A percentile compares a stretch with the other conserved stretches of the same genome.
Evolutionary conservation across 768 basidiomycete species (phyloP).

Genomic region (Lactarius pseudohatsudake): DNA sequence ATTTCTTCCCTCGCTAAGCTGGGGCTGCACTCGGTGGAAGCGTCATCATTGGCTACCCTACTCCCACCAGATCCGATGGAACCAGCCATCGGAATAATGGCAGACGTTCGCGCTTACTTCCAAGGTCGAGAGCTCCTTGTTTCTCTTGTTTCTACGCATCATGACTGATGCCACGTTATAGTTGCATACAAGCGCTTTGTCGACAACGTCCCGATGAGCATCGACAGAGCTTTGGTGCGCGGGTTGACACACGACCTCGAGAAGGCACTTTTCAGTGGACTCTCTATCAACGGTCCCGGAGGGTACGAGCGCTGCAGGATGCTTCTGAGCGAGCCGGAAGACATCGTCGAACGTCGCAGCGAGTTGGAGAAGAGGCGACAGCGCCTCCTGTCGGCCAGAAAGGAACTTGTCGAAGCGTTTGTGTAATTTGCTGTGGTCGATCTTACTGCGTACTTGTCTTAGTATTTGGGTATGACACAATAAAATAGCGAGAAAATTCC

Average conservation of each 20-base stretch:
- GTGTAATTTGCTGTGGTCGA: background rate
- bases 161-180: slow-evolving; percentile 20
- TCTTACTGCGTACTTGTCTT: background rate
- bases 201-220: slow-evolving; percentile 56
- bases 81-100: slow-evolving; percentile 62
- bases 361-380: slow-evolving; percentile 52
- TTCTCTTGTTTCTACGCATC: background rate
- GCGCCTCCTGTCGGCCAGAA: slow-evolving; percentile 45
- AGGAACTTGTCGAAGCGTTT: slow-evolving; percentile 37
- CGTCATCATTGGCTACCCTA: slow-evolving; percentile 47
- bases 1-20: slow-evolving; percentile 41
- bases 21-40: slow-evolving; percentile 41
- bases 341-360: slow-evolving; percentile 43
- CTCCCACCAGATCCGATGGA: slow-evolving; percentile 54
- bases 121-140: slow-evolving; percentile 49
- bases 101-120: slow-evolving; percentile 69
- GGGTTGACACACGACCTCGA: slow-evolving; percentile 46
- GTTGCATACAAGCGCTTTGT: slow-evolving; percentile 61
- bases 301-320: slow-evolving; percentile 46
- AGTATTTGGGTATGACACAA: background rate
- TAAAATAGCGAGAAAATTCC: background rate
- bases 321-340: slow-evolving; percentile 50
- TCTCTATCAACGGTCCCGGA: slow-evolving; percentile 49
- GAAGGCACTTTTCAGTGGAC: slow-evolving; percentile 42
- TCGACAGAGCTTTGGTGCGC: slow-evolving; percentile 56